These are phyloP conservation scores for Letharia columbiana DNA, from an alignment of 495 filamentous ascomycete species.

Conservation along the genomic window DNA sequence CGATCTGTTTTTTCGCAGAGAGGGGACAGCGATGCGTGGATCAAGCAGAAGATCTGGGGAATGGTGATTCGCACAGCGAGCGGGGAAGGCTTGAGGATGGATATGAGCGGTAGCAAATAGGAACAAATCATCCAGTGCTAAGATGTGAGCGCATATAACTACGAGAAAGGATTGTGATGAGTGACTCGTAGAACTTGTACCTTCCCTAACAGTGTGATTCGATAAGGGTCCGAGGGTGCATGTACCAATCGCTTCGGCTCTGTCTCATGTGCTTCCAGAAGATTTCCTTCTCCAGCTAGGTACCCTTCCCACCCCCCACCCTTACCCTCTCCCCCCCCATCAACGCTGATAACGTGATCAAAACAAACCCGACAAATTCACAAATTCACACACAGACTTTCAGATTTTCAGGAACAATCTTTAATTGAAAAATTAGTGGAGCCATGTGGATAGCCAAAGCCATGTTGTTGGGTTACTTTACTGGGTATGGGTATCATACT, in stretches of 20 bases:
- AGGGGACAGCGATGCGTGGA: not conserved
- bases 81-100: conserved; percentile 3
- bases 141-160: conserved; percentile 5
- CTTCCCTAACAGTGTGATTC: not conserved
- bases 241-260: not conserved
- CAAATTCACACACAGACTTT: not conserved
- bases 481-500: not conserved
- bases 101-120: not conserved
- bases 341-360: conserved; percentile 16
- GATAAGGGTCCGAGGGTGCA: conserved; percentile 1
- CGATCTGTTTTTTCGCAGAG: not conserved
- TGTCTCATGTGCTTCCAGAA: not conserved
- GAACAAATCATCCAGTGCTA: not conserved
- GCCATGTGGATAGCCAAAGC: not conserved
- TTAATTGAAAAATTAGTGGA: not conserved
- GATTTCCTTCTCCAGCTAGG: not conserved
- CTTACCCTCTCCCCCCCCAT: not conserved
- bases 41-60: not conserved
- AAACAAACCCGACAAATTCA: conserved; percentile 14
- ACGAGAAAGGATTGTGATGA: conserved; percentile 1
- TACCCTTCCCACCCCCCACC: no score
- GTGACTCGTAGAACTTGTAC: conserved; percentile 2
- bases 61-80: not conserved
- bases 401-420: conserved; percentile 1
- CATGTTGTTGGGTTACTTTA: not conserved